A percentile compares a stretch with the other conserved stretches of the same genome.
Evolutionary conservation across 345 rosid species (phyloP).

Genomic region (Kernera saxatilis): DNA sequence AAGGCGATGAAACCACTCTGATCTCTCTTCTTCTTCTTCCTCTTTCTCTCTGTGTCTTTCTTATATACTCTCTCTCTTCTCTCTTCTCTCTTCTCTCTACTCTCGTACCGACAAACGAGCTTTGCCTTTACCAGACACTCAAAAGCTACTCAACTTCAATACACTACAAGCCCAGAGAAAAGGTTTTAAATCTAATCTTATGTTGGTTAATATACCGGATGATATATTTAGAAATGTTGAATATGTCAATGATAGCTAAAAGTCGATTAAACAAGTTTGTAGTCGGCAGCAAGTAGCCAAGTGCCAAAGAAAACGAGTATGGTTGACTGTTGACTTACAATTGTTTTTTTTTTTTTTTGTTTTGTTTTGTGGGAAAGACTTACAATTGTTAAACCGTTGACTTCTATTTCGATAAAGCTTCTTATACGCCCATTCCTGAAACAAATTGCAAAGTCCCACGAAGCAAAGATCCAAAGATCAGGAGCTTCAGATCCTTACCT

Average conservation of each 20-base stretch:
- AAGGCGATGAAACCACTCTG: slow-evolving; percentile 29
- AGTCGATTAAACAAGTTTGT: neutral
- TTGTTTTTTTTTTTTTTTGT: too few species aligned
- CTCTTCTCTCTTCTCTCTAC: too few species aligned
- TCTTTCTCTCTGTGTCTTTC: neutral
- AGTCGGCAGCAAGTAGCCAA: slow-evolving; percentile 9
- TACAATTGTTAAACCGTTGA: neutral
- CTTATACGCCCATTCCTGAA: neutral
- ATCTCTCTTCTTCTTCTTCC: slow-evolving; percentile 14
- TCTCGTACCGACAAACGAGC: slow-evolving; percentile 29
- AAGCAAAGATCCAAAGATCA: neutral
- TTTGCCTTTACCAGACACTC: slow-evolving; percentile 11
- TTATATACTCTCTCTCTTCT: slow-evolving; percentile 2
- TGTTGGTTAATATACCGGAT: neutral
- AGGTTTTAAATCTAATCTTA: neutral
- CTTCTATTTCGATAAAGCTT: neutral
- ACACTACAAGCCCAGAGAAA: slow-evolving; percentile 17
- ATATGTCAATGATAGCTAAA: neutral
- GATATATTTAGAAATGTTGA: neutral
- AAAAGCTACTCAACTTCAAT: slow-evolving; percentile 21
- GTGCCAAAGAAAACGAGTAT: slow-evolving; percentile 20
- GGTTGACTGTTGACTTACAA: slow-evolving; percentile 23
- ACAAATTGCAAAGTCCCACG: neutral
- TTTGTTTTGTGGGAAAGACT: too few species aligned
- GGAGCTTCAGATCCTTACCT: slow-evolving; percentile 7